Conservation (phyloP, 2,329 filamentous ascomycete species). For the Dothideomycetidae sp. region DNA sequence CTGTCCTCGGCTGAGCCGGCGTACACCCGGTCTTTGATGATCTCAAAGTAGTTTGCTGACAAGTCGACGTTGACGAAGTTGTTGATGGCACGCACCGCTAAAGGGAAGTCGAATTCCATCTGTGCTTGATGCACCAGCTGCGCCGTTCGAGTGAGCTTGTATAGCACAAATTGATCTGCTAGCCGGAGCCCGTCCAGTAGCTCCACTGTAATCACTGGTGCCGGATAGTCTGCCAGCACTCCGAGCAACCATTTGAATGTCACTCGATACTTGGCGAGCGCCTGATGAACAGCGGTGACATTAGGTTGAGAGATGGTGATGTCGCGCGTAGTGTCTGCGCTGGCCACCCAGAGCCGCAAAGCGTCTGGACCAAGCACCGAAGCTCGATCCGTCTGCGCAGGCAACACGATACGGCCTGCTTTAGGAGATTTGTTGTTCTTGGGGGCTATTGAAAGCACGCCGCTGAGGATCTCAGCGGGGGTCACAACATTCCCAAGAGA, state of each 20-base stretch:
- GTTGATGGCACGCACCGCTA: conserved; percentile 58
- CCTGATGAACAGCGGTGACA: conserved; percentile 59
- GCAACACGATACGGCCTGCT: background rate
- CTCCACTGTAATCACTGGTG: conserved; percentile 10
- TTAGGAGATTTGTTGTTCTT: conserved; percentile 29
- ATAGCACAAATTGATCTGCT: conserved; percentile 57
- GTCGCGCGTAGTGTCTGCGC: conserved; percentile 81
- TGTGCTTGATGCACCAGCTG: conserved; percentile 50
- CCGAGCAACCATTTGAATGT: conserved; percentile 87
- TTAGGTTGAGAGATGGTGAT: conserved; percentile 68
- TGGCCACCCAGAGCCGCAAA: conserved; percentile 79
- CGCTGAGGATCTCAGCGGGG: conserved; percentile 72
- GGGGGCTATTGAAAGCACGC: conserved; percentile 56
- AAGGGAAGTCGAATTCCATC: conserved; percentile 66
- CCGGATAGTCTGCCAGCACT: conserved; percentile 31
- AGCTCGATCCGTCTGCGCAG: conserved; percentile 35
- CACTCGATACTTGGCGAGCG: conserved; percentile 73
- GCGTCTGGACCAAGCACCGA: conserved; percentile 61
- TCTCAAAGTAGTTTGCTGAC: conserved; percentile 88
- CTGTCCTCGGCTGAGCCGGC: conserved; percentile 57
- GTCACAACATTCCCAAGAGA: conserved; percentile 79
- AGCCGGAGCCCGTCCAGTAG: conserved; percentile 13
- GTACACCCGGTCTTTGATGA: conserved; percentile 82
- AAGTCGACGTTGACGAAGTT: conserved; percentile 70
- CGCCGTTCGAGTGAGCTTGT: conserved; percentile 56